Percentiles rank a stretch among this genome's conserved stretches.
These are phyloP conservation scores for Chrysopogon serrulatus DNA, from an alignment of 176 grass and related monocot genomes.

Conservation along the genomic window DNA sequence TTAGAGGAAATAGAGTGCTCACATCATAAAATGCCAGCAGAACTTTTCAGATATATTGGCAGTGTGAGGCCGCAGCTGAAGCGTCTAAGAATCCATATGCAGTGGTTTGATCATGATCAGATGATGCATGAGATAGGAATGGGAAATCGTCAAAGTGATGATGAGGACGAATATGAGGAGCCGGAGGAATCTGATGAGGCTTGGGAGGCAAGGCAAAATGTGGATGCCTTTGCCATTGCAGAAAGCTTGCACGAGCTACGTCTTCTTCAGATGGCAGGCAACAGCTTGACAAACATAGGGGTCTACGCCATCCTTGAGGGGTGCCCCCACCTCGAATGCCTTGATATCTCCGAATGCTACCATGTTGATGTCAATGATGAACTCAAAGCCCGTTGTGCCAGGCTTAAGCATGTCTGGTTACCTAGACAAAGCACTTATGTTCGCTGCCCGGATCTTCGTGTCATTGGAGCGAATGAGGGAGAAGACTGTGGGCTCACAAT, in stretches of 20 bases:
- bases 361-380: slow-evolving; percentile 14
- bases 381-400: slow-evolving; percentile 14
- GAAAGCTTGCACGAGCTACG: slow-evolving; percentile 23
- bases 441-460: neutral
- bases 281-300: neutral
- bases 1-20: slow-evolving; percentile 40
- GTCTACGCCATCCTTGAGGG: neutral
- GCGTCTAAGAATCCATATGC: slow-evolving; percentile 16
- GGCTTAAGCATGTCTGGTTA: slow-evolving; percentile 18
- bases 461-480: neutral
- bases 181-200: neutral
- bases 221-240: slow-evolving; percentile 41
- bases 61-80: slow-evolving; percentile 21
- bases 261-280: slow-evolving; percentile 21
- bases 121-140: neutral
- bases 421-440: neutral
- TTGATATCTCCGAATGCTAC: neutral
- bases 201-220: slow-evolving; percentile 21
- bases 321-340: neutral
- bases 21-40: neutral
- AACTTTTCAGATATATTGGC: slow-evolving; percentile 11
- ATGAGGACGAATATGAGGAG: neutral
- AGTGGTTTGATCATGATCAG: neutral
- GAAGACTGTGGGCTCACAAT: neutral
- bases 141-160: neutral